These are phyloP conservation scores for Penicillium psychrosexuale DNA, from an alignment of 2,329 filamentous ascomycete species.

Conservation along the genomic window DNA sequence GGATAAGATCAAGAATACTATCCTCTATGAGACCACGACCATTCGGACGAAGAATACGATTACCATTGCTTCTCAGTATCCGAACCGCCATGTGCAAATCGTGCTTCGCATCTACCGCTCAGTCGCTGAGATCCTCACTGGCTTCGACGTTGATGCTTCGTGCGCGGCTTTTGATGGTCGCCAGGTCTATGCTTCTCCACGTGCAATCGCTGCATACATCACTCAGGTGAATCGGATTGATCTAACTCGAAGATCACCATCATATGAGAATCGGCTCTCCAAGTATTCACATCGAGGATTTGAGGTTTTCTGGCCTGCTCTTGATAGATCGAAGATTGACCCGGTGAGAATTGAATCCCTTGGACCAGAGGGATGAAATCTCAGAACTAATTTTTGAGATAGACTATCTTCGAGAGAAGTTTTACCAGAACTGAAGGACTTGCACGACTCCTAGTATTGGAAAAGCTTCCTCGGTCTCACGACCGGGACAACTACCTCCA, in stretches of 20 bases:
- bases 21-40: conserved; percentile 78
- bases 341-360: conserved; percentile 44
- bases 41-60: conserved; percentile 84
- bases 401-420: conserved; percentile 77
- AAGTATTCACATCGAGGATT: conserved; percentile 85
- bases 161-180: conserved; percentile 76
- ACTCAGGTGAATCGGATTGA: conserved; percentile 81
- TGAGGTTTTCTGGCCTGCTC: conserved; percentile 73
- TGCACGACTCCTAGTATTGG: conserved; percentile 73
- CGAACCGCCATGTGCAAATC: conserved; percentile 79
- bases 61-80: conserved; percentile 80
- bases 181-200: conserved; percentile 74
- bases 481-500: conserved; percentile 69
- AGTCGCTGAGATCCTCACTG: conserved; percentile 77
- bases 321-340: conserved; percentile 73
- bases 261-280: conserved; percentile 80
- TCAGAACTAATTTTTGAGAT: background rate
- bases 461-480: conserved; percentile 67
- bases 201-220: conserved; percentile 73
- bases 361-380: too few species aligned
- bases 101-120: conserved; percentile 83
- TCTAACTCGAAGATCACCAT: conserved; percentile 73
- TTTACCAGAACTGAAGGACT: conserved; percentile 74
- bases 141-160: conserved; percentile 84
- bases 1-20: conserved; percentile 67